phyloP scores from a whole-genome alignment of 192 early-diverging fungal genomes.

The Linnemannia schmuckeri region DNA sequence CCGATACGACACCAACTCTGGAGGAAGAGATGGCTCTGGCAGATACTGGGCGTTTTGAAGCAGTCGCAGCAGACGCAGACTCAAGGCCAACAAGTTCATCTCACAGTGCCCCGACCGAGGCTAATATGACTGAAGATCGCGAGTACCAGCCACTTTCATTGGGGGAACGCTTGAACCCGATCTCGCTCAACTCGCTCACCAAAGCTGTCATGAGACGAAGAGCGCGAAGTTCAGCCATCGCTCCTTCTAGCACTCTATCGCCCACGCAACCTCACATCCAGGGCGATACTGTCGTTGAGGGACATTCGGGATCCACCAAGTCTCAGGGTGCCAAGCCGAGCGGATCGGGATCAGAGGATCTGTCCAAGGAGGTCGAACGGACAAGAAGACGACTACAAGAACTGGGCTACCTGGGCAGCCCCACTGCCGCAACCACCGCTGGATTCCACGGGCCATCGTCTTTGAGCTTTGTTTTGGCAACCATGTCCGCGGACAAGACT shows the following conservation, averaged over 20 bases:
- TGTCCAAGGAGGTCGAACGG: slow-evolving; percentile 18
- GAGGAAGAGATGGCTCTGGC: neutral
- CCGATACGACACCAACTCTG: neutral
- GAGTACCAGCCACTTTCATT: neutral
- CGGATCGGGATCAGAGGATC: slow-evolving; percentile 5
- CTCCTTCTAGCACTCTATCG: neutral
- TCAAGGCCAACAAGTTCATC: neutral
- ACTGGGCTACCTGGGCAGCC: slow-evolving; percentile 13
- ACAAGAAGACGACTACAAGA: slow-evolving; percentile 4
- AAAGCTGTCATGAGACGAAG: slow-evolving; percentile 20
- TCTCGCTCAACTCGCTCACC: slow-evolving; percentile 14
- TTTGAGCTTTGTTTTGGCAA: neutral
- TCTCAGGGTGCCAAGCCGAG: neutral
- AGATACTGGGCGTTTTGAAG: neutral
- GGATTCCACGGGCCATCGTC: neutral
- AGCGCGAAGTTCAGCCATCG: slow-evolving; percentile 3
- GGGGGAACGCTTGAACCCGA: slow-evolving; percentile 18
- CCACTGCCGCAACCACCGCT: neutral
- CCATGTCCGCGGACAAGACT: neutral
- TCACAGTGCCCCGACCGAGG: neutral
- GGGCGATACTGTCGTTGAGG: neutral
- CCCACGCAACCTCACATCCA: neutral
- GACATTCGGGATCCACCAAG: neutral
- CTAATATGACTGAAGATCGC: neutral
- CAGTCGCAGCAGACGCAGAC: neutral